Base-by-base conservation (phyloP, 352 stramenopile genomes). In the Phytopythium helicoides region DNA sequence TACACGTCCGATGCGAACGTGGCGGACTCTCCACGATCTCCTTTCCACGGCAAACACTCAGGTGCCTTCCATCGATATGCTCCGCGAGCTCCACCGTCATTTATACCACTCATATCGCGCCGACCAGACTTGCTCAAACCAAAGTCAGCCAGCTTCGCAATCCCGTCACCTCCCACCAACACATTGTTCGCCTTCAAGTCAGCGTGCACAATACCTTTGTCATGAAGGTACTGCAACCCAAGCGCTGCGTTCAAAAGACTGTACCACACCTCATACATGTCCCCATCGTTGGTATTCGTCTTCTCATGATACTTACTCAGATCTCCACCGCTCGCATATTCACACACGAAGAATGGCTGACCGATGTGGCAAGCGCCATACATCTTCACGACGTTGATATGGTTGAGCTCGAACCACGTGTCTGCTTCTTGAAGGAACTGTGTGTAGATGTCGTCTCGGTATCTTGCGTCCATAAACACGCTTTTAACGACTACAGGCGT, bases 151-250 rank as follows among this genome's bases (percentile, higher is more conserved):
- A 71, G 14, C n/a, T 61, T 47, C 1, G 58, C 48, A 15, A 35
- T 45, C 3, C 21, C 44, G 28, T 63, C 56, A 5, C 25, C 44
- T 4, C 42, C 42, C 5, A 63, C 42, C n/a, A 63, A 19, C 19
- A 70, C 66, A 16, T 63, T 66, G 26, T 46, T 66, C 0, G 54
- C 47, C n/a, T 64, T 66, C 1, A 66, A 31, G 37, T 63, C 41
- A 2, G 47, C 48, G 28, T 58, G 56, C 1, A 57, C 48, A 18
- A 58, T 45, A 0, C 26, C 19, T 5, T 44, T 53, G 0, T 46
- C 48, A 26, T 63, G 41, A 6, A 60, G 45, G 12, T 60, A 88
- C 33, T 61, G 22, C 1, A 94, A 38, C 2, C 75, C 84, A 28
- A 72, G 33, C 2, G 56, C 54, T 6, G 62, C 48, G 3, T 74